Percentiles rank a stretch among this genome's conserved stretches.
Evolutionary conservation across 208 protist genomes (phyloP).

Genomic region (Leptomonas pyrrhocoris): DNA sequence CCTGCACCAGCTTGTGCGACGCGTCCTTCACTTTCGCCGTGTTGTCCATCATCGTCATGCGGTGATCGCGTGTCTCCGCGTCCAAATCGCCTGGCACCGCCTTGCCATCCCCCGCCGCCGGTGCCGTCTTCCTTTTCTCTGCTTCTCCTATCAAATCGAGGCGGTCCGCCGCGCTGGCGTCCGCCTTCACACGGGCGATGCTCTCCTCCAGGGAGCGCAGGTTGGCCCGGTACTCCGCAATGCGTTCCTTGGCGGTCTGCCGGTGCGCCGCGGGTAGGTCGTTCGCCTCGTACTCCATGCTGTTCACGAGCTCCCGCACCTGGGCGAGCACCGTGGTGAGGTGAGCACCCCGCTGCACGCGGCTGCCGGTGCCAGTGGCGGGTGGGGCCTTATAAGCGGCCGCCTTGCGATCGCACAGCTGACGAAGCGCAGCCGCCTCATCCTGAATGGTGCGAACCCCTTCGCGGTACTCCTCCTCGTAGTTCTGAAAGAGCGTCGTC

Average conservation of each 20-base stretch:
- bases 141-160: constrained; percentile 49
- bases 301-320: constrained; percentile 60
- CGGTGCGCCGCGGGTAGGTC: constrained; percentile 49
- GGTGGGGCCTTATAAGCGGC: constrained; percentile 52
- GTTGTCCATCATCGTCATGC: constrained; percentile 76
- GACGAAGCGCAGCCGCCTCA: constrained; percentile 44
- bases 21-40: constrained; percentile 66
- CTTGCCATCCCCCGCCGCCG: background rate
- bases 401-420: constrained; percentile 37
- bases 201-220: constrained; percentile 42
- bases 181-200: constrained; percentile 42
- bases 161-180: constrained; percentile 60
- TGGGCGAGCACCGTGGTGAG: constrained; percentile 40
- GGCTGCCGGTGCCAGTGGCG: constrained; percentile 56
- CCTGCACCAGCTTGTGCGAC: constrained; percentile 50
- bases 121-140: constrained; percentile 2
- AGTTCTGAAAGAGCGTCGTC: constrained; percentile 65
- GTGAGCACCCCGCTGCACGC: constrained; percentile 42
- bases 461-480: constrained; percentile 82
- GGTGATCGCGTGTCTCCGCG: constrained; percentile 54
- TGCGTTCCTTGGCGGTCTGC: constrained; percentile 47
- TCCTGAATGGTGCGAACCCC: constrained; percentile 45
- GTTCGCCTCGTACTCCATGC: constrained; percentile 83
- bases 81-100: constrained; percentile 34
- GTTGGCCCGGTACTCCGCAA: constrained; percentile 47